Conservation (phyloP, 1,139 yeast genomes). For the Lipomyces yarrowii region DNA sequence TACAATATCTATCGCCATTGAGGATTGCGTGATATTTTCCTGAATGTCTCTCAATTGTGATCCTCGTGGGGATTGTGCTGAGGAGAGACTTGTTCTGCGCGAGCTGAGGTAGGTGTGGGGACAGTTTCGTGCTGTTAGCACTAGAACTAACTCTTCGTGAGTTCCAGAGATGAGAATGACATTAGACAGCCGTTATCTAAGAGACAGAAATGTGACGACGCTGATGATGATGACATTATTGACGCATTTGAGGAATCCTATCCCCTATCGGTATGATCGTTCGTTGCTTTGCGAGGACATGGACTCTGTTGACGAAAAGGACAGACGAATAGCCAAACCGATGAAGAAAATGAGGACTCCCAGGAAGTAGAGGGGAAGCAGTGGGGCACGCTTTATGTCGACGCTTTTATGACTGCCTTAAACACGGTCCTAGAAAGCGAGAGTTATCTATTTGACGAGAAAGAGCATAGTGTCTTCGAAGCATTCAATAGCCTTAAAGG, state of each 20-base stretch:
- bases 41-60: background rate
- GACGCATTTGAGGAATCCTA: constrained; percentile 2
- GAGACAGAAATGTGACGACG: constrained; percentile 3
- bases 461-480: constrained; percentile 25
- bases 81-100: background rate
- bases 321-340: background rate
- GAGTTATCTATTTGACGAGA: constrained; percentile 25
- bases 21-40: background rate
- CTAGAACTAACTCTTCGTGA: background rate
- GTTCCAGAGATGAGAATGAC: background rate
- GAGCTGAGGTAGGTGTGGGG: background rate
- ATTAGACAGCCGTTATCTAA: background rate
- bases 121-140: background rate
- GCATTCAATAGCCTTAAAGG: constrained; percentile 19
- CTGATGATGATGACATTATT: constrained; percentile 10
- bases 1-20: background rate
- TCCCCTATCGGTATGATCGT: background rate
- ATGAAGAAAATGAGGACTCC: background rate
- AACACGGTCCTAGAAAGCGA: constrained; percentile 31
- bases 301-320: background rate
- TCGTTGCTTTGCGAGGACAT: background rate
- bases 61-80: background rate
- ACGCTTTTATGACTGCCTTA: constrained; percentile 31
- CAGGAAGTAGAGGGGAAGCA: background rate
- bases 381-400: constrained; percentile 26